phyloP scores from a whole-genome alignment of 1,284 basidiomycete species.

The Ustilago vetiveriae region DNA sequence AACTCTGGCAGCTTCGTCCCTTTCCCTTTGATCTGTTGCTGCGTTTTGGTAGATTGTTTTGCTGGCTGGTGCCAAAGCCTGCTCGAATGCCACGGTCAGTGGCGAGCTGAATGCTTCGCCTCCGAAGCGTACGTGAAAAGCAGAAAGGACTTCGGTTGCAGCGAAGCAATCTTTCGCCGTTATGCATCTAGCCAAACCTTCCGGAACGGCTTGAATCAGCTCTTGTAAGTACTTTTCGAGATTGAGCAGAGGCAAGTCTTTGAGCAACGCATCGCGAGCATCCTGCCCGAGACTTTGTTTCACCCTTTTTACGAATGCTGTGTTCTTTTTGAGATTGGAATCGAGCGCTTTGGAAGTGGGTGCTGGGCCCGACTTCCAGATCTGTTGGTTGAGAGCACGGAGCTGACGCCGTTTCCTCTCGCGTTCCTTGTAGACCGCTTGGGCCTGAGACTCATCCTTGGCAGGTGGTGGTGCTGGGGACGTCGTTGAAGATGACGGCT shows the following conservation, averaged over 20 bases:
- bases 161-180: slow-evolving; percentile 88
- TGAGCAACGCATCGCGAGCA: slow-evolving; percentile 67
- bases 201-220: slow-evolving; percentile 83
- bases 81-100: slow-evolving; percentile 75
- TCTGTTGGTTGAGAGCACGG: slow-evolving; percentile 37
- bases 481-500: slow-evolving; percentile 7
- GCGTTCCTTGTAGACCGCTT: slow-evolving; percentile 42
- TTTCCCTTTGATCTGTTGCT: slow-evolving; percentile 84
- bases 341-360: slow-evolving; percentile 43
- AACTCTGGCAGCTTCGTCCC: slow-evolving; percentile 85
- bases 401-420: slow-evolving; percentile 51
- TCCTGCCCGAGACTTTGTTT: slow-evolving; percentile 57
- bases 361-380: slow-evolving; percentile 47
- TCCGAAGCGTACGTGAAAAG: slow-evolving; percentile 87
- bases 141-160: slow-evolving; percentile 82
- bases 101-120: slow-evolving; percentile 77
- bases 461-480: slow-evolving; percentile 5
- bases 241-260: slow-evolving; percentile 87
- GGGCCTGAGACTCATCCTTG: slow-evolving; percentile 35
- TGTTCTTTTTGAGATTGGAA: slow-evolving; percentile 65
- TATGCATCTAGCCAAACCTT: slow-evolving; percentile 85
- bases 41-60: slow-evolving; percentile 71
- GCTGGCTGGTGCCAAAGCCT: slow-evolving; percentile 72
- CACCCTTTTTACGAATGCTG: slow-evolving; percentile 62
- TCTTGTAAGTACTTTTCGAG: slow-evolving; percentile 97